These are phyloP conservation scores for Saturnispora mendoncae DNA, from an alignment of 805 yeast species.

Conservation along the genomic window DNA sequence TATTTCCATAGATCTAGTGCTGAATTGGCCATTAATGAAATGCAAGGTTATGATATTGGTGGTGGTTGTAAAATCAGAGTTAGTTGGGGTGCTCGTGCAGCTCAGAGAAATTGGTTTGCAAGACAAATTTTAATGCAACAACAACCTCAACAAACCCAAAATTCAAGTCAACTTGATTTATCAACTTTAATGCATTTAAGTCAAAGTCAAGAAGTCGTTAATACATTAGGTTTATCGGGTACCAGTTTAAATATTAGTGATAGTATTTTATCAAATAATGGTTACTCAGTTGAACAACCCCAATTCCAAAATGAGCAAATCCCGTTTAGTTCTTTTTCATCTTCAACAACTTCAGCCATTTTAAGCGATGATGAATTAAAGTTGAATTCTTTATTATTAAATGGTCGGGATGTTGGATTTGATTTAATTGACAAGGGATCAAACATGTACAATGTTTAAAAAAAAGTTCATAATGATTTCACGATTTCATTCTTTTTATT, in stretches of 20 bases:
- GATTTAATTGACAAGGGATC: slow-evolving; percentile 43
- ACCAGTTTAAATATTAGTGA: slow-evolving; percentile 20
- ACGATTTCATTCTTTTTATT: not conserved
- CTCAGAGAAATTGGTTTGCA: slow-evolving; percentile 30
- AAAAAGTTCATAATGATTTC: not conserved
- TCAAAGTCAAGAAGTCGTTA: slow-evolving; percentile 17
- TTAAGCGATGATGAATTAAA: slow-evolving; percentile 26
- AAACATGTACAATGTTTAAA: slow-evolving; percentile 26
- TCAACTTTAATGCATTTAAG: slow-evolving; percentile 11
- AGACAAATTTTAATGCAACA: slow-evolving; percentile 28
- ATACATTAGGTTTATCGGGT: slow-evolving; percentile 21
- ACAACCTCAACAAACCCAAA: slow-evolving; percentile 9
- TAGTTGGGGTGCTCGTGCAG: slow-evolving; percentile 76
- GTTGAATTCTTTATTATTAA: slow-evolving; percentile 44
- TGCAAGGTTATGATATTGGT: slow-evolving; percentile 84
- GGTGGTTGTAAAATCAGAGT: slow-evolving; percentile 71
- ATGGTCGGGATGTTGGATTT: slow-evolving; percentile 47
- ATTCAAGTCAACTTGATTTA: slow-evolving; percentile 11
- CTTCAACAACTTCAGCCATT: slow-evolving; percentile 14
- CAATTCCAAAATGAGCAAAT: slow-evolving; percentile 21
- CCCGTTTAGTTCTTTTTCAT: slow-evolving; percentile 21
- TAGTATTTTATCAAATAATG: slow-evolving; percentile 13
- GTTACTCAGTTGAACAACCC: slow-evolving; percentile 15
- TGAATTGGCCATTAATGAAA: slow-evolving; percentile 71
- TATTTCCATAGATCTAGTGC: slow-evolving; percentile 71